phyloP scores from a whole-genome alignment of 2,329 filamentous ascomycete species.

The Helminthosporium solani region DNA sequence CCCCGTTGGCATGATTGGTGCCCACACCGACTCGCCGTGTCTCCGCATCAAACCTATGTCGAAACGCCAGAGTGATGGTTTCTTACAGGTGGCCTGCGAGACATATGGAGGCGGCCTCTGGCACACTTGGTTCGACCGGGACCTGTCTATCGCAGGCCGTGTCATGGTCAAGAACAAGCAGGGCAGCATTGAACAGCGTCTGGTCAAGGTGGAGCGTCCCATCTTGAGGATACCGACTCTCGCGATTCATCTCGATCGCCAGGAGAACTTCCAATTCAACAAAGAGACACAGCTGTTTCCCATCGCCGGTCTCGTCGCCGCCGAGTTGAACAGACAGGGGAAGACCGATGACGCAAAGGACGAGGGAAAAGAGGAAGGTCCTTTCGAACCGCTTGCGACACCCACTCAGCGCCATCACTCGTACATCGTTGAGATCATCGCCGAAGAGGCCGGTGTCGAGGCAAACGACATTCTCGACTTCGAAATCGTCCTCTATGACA shows the following conservation, averaged over 20 bases:
- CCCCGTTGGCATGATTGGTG: constrained; percentile 87
- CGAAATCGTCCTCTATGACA: constrained; percentile 95
- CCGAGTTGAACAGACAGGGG: constrained; percentile 79
- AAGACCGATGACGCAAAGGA: constrained; percentile 53
- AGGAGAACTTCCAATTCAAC: constrained; percentile 86
- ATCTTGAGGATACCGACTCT: constrained; percentile 90
- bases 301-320: constrained; percentile 81
- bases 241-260: constrained; percentile 89
- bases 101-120: constrained; percentile 95
- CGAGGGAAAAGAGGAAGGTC: constrained; percentile 28
- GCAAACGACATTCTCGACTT: constrained; percentile 82
- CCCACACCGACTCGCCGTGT: constrained; percentile 92
- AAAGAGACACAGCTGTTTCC: constrained; percentile 96
- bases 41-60: constrained; percentile 92
- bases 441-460: constrained; percentile 70
- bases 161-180: constrained; percentile 75
- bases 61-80: constrained; percentile 82
- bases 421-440: constrained; percentile 80
- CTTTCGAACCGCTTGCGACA: constrained; percentile 73
- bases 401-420: constrained; percentile 85
- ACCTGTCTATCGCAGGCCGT: constrained; percentile 85
- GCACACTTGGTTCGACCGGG: constrained; percentile 98
- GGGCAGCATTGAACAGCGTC: constrained; percentile 75
- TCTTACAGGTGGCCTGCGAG: constrained; percentile 92
- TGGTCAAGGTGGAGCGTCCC: constrained; percentile 88